These are phyloP conservation scores for Peronospora tabacina DNA, from an alignment of 352 stramenopile genomes.

Conservation along the genomic window DNA sequence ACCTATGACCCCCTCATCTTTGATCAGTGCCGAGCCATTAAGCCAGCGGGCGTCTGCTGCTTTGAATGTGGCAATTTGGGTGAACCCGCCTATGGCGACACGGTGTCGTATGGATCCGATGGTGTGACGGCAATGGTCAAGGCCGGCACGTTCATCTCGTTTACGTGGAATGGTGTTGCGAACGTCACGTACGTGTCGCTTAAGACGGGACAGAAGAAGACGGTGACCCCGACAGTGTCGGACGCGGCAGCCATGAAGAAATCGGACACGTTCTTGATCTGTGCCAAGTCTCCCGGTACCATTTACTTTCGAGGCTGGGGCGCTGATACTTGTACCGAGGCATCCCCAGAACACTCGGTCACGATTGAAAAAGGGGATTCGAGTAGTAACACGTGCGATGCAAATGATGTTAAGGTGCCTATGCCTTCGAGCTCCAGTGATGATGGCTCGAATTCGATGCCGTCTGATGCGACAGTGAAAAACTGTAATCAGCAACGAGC, in stretches of 20 bases:
- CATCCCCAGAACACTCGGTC: slow-evolving; percentile 42
- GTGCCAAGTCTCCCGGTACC: slow-evolving; percentile 36
- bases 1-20: slow-evolving; percentile 63
- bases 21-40: slow-evolving; percentile 33
- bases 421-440: slow-evolving; percentile 7
- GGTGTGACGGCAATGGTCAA: slow-evolving; percentile 48
- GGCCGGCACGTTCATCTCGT: slow-evolving; percentile 40
- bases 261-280: slow-evolving; percentile 49
- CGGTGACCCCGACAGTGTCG: slow-evolving; percentile 36
- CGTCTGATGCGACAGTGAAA: slow-evolving; percentile 23
- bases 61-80: slow-evolving; percentile 53
- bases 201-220: slow-evolving; percentile 62
- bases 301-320: slow-evolving; percentile 61
- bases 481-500: slow-evolving; percentile 54
- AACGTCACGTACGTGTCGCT: slow-evolving; percentile 63
- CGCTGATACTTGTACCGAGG: slow-evolving; percentile 39
- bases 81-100: slow-evolving; percentile 24
- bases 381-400: slow-evolving; percentile 13
- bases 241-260: slow-evolving; percentile 31
- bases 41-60: slow-evolving; percentile 51
- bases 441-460: slow-evolving; percentile 7
- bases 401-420: slow-evolving; percentile 11
- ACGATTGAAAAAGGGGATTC: slow-evolving; percentile 36
- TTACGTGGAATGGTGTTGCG: slow-evolving; percentile 38
- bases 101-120: slow-evolving; percentile 30